Evolutionary conservation across 305 asterid genomes (phyloP), one percentile per base, ranked within the genome.

Genomic region (Rubia tinctorum): DNA sequence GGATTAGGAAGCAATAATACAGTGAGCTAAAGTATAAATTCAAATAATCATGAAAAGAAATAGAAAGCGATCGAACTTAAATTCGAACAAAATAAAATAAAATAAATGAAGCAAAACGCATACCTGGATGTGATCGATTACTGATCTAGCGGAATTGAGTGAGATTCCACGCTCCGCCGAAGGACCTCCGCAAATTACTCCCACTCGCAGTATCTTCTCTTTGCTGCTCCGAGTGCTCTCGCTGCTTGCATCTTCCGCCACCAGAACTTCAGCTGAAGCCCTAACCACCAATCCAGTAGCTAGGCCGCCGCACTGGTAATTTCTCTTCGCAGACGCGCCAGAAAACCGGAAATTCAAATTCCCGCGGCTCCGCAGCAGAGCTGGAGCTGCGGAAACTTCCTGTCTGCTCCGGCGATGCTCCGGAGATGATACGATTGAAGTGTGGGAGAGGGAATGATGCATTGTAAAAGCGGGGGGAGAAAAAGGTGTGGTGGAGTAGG

Each of bases 121-220:
- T 11, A 85, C 97, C 96, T 89, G 92, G 66, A 91, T 88, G 60
- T 89, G 94, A 89, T 91, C 97, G 22, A 91, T 92, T 60, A 91
- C 97, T 7, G 97, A 91, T 20, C 96, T 91, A 65, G 92, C 96
- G 40, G 97, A 89, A 70, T 91, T 91, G 45, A 91, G 91, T 0
- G 96, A 91, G 56, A 91, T 91, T 22, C 97, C 97, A 42, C 96
- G 91, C 86, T 91, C 97, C n/a, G 94, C 90, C 4, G 97, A 91
- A 71, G 97, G 97, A 17, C 97, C 97, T 10, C 97, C 97, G 76
- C 97, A 91, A 37, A 91, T 79, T 0, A 91, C 77, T 34, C 97
- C 97, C 9, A 91, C 96, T 81, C 88, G 76, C 77, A 89, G 64
- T 78, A 88, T 75, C 79, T 82, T 73, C 53, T 80, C 90, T 25